Evolutionary conservation across 108 stramenopile species (phyloP).

Genomic region (Cyclotella baltica): DNA sequence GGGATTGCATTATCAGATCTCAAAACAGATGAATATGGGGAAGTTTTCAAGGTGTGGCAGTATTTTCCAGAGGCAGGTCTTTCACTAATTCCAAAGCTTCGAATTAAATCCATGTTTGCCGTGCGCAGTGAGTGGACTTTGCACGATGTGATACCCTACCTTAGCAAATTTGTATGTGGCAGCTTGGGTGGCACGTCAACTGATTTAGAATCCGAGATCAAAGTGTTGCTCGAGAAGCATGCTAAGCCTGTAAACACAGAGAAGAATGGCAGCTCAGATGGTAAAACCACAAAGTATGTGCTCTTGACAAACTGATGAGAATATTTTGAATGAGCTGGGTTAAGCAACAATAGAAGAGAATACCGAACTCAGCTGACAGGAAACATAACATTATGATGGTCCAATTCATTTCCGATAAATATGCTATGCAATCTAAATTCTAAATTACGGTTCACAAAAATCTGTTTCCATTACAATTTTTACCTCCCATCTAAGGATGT

Average conservation of each 20-base stretch:
- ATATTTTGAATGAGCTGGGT: background rate
- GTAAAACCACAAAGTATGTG: slow-evolving; percentile 16
- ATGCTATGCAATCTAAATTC: too few species aligned
- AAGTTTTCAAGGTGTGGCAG: slow-evolving; percentile 19
- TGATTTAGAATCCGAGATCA: background rate
- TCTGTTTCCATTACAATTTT: too few species aligned
- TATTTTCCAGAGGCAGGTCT: slow-evolving; percentile 47
- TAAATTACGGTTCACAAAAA: too few species aligned
- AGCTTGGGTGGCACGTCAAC: background rate
- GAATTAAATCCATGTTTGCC: slow-evolving; percentile 46
- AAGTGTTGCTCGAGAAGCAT: slow-evolving; percentile 11
- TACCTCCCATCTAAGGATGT: too few species aligned
- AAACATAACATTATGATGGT: too few species aligned
- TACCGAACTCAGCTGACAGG: too few species aligned
- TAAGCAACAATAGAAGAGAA: too few species aligned
- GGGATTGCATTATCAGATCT: slow-evolving; percentile 44
- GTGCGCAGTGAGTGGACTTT: slow-evolving; percentile 44
- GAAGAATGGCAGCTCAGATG: slow-evolving; percentile 12
- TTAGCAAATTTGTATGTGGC: slow-evolving; percentile 28
- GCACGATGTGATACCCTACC: slow-evolving; percentile 39
- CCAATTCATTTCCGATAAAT: too few species aligned
- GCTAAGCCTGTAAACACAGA: slow-evolving; percentile 22
- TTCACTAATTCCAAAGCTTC: slow-evolving; percentile 12
- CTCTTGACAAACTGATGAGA: slow-evolving; percentile 6
- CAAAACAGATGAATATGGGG: background rate